Evolutionary conservation across 2,329 filamentous ascomycete species (phyloP).

Genomic region (Arthroderma sp.): DNA sequence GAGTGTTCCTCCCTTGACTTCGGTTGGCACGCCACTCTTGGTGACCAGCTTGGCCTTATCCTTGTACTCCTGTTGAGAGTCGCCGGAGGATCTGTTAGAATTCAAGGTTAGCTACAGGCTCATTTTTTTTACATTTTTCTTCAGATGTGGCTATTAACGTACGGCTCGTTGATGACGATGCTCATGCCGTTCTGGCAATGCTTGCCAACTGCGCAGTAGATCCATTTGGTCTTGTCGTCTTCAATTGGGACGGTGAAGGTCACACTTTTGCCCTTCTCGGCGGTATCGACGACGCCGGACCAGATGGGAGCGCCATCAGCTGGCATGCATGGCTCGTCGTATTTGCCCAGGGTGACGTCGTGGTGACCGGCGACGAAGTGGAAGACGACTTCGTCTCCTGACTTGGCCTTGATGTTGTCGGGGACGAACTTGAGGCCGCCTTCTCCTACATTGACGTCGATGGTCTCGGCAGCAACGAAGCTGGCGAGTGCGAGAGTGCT

Average conservation of each 20-base stretch:
- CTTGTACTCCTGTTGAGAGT: conserved; percentile 9
- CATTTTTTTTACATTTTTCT: background rate
- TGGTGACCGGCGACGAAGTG: conserved; percentile 11
- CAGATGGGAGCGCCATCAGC: conserved; percentile 7
- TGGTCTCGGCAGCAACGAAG: conserved; percentile 6
- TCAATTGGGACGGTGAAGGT: conserved; percentile 38
- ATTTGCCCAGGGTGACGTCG: conserved; percentile 9
- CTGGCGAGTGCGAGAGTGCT: conserved; percentile 3
- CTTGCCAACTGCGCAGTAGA: conserved; percentile 40
- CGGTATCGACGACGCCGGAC: conserved; percentile 12
- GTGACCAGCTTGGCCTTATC: background rate
- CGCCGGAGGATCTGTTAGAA: conserved; percentile 5
- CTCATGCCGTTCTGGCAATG: conserved; percentile 43
- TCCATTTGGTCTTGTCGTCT: conserved; percentile 36
- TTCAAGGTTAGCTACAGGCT: background rate
- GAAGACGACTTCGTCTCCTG: conserved; percentile 11
- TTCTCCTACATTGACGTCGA: conserved; percentile 11
- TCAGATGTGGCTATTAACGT: conserved; percentile 3
- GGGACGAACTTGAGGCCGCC: conserved; percentile 8
- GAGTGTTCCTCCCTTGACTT: conserved; percentile 9
- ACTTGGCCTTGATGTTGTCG: conserved; percentile 6
- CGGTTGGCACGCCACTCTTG: conserved; percentile 5
- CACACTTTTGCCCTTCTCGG: conserved; percentile 5
- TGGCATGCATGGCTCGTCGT: conserved; percentile 8
- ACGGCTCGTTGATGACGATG: conserved; percentile 41